A percentile compares a stretch with the other conserved stretches of the same genome.
Evolutionary conservation across 2,329 filamentous ascomycete genomes (phyloP).

Genomic region (Sclerotinia glacialis): DNA sequence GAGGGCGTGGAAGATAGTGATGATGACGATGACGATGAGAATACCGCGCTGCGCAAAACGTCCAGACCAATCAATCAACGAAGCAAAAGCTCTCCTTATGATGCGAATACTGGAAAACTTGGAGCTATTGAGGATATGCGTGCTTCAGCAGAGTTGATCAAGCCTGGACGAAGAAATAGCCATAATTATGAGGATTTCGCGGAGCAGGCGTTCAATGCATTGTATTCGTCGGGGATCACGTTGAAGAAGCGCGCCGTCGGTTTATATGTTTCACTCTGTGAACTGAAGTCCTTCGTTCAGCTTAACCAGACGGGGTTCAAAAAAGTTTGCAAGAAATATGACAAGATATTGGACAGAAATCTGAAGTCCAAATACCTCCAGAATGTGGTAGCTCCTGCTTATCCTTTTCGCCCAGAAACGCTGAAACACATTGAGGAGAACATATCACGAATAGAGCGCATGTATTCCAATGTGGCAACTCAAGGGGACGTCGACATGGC

Average conservation of each 20-base stretch:
- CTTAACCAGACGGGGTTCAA: conserved; percentile 95
- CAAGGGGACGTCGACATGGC: conserved; percentile 74
- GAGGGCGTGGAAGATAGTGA: conserved; percentile 65
- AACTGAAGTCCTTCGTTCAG: conserved; percentile 93
- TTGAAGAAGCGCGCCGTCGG: conserved; percentile 88
- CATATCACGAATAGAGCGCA: conserved; percentile 70
- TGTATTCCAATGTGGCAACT: conserved; percentile 80
- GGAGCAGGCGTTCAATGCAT: conserved; percentile 67
- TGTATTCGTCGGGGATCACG: conserved; percentile 73
- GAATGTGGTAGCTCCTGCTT: conserved; percentile 69
- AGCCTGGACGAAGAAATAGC: conserved; percentile 59
- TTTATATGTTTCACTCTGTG: conserved; percentile 88
- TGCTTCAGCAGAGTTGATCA: conserved; percentile 60
- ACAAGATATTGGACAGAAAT: conserved; percentile 87
- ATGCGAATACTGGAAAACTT: conserved; percentile 23
- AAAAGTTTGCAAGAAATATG: conserved; percentile 97
- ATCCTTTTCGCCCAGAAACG: conserved; percentile 75
- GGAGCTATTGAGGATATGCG: conserved; percentile 52
- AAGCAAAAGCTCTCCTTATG: conserved; percentile 38
- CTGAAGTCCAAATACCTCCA: conserved; percentile 76
- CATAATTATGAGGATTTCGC: conserved; percentile 72
- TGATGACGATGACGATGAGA: conserved; percentile 63
- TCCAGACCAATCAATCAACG: conserved; percentile 37
- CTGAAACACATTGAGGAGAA: conserved; percentile 67
- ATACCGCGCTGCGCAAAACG: conserved; percentile 44